These are phyloP conservation scores for Cladochytrium replicatum DNA, from an alignment of 192 early-diverging fungal species.

Conservation along the genomic window DNA sequence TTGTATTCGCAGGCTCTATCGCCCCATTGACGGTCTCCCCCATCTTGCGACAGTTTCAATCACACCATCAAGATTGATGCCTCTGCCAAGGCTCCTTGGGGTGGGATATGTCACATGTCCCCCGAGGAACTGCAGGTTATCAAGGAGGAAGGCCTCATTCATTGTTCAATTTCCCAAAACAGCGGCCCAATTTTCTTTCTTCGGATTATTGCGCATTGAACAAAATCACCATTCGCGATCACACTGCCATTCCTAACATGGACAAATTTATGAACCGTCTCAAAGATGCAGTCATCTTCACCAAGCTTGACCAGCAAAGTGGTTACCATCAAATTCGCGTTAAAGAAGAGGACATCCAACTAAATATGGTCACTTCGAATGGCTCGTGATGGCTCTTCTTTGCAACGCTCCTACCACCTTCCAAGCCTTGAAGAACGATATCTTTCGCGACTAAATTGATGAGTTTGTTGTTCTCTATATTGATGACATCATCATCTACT, in stretches of 20 bases:
- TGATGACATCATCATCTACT: conserved; percentile 33
- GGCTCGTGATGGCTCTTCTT: conserved; percentile 39
- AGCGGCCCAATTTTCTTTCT: not conserved
- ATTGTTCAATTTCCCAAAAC: not conserved
- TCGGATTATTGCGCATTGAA: not conserved
- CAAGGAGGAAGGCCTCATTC: not conserved
- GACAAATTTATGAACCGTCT: not conserved
- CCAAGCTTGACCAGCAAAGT: not conserved
- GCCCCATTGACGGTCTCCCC: too few relatives aligned
- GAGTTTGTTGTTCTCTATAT: not conserved
- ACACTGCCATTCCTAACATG: not conserved
- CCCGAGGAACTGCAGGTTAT: not conserved
- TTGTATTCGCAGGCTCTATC: too few relatives aligned
- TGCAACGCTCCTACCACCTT: conserved; percentile 40
- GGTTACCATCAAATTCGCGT: not conserved
- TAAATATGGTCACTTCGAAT: conserved; percentile 24
- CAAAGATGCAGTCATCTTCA: not conserved
- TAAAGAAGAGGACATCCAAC: not conserved
- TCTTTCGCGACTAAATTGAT: conserved; percentile 6
- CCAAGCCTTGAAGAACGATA: conserved; percentile 28
- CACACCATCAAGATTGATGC: too few relatives aligned
- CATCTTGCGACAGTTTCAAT: too few relatives aligned
- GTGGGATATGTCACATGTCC: too few relatives aligned
- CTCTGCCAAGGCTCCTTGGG: too few relatives aligned
- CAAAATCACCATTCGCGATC: not conserved